Evolutionary conservation across 2,329 filamentous ascomycete genomes (phyloP), one percentile per base, ranked within the genome.

Genomic region (Aspergillus caelatus): DNA sequence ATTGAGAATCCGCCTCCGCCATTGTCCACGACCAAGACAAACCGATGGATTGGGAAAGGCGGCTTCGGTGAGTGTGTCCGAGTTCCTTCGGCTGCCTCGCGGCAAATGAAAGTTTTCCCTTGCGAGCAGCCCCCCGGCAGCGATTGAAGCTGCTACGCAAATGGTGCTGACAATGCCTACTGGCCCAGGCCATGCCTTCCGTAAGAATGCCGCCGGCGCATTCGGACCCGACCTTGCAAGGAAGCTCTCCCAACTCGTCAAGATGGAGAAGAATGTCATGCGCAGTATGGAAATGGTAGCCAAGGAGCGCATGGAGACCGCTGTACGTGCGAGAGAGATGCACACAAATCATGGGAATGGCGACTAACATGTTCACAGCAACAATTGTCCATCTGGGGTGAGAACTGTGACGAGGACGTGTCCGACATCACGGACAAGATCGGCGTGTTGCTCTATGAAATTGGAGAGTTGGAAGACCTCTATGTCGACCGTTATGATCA

Each of bases 261-360:
- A 99, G 88, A 99, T 99, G 95, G 95, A 99, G 84, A 99, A 99
- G 89, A 98, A 99, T 78, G 92, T 97, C 62, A 99, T 99, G 95
- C 93, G 95, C 80, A 97, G 93, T 78, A 89, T 98, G 86, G 95
- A 99, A 79, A 86, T 93, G 57, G 95, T 98, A 60, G 93, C 93
- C 53, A 90, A 93, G 75, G 95, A 99, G 85, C 90, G 95, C 73
- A 98, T 98, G 93, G 95, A 98, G 75, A 94, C 97, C 70, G 95
- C 95, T 75, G 93, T 97, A 91, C 75, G 92, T 86, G 41, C 48
- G 16, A 39, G 5, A 10, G 30, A 32, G n/a, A n/a, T 34, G 28
- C 26, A 28, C 14, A 41, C 9, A 14, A 48, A 58, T n/a, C 30
- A 48, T 57, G 62, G 70, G 76, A 59, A 77, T 63, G 14, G 45